Evolutionary conservation across 768 basidiomycete species (phyloP).

Genomic region (Candolleomyces eurysporus): DNA sequence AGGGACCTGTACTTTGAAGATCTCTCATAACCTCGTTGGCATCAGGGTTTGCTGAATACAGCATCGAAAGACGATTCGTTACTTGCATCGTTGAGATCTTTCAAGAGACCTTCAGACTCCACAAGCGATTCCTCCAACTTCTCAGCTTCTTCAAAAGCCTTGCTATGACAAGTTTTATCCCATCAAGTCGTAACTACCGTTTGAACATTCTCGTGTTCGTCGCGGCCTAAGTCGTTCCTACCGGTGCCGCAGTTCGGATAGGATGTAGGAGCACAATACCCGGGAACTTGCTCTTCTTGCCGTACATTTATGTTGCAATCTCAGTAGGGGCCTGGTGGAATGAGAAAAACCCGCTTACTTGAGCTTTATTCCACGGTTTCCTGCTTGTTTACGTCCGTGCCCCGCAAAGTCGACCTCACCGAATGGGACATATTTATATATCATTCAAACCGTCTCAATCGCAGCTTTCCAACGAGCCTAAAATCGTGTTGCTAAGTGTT

Average conservation of each 20-base stretch:
- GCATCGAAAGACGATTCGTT: conserved; percentile 27
- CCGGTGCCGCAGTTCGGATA: conserved; percentile 33
- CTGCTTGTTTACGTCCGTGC: too few relatives aligned
- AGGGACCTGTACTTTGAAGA: too few relatives aligned
- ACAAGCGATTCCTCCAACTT: conserved; percentile 43
- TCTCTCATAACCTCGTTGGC: background rate
- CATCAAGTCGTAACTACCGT: conserved; percentile 47
- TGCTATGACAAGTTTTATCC: conserved; percentile 27
- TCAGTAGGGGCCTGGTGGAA: too few relatives aligned
- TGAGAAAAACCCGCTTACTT: conserved; percentile 8
- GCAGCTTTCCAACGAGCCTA: too few relatives aligned
- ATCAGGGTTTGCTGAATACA: conserved; percentile 19
- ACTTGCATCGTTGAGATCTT: conserved; percentile 22
- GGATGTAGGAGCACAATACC: conserved; percentile 43
- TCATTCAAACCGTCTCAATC: too few relatives aligned
- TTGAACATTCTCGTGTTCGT: conserved; percentile 43
- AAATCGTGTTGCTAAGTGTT: too few relatives aligned
- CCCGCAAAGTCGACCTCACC: too few relatives aligned
- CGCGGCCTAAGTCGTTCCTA: conserved; percentile 23
- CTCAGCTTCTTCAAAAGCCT: conserved; percentile 19
- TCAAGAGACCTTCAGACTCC: conserved; percentile 32
- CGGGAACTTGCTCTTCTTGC: background rate
- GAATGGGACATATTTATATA: too few relatives aligned
- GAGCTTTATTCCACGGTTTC: too few relatives aligned
- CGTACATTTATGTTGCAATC: background rate